These are phyloP conservation scores for Komagataella kurtzmanii DNA, from an alignment of 805 yeast species.

Conservation along the genomic window DNA sequence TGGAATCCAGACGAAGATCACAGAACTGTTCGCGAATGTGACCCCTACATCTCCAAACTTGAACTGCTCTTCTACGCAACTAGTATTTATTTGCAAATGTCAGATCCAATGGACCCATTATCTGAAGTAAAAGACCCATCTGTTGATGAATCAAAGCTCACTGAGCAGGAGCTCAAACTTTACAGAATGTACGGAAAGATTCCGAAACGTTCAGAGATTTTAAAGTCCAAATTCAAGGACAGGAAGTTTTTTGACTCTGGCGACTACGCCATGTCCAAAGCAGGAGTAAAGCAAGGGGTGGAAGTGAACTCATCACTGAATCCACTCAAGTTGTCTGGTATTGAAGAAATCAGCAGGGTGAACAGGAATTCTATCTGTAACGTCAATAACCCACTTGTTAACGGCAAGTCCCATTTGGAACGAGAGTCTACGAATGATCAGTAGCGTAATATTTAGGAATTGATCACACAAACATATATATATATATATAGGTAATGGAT, in stretches of 20 bases:
- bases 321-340: conserved; percentile 34
- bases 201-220: conserved; percentile 68
- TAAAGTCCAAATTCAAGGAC: conserved; percentile 67
- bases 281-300: conserved; percentile 27
- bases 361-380: conserved; percentile 47
- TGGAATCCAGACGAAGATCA: background rate
- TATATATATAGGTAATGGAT: conserved; percentile 3
- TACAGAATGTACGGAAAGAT: conserved; percentile 75
- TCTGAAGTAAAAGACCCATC: conserved; percentile 14
- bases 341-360: conserved; percentile 46
- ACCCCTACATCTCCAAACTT: background rate
- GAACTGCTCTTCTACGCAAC: background rate
- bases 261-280: conserved; percentile 78
- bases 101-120: background rate
- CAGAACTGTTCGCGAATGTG: background rate
- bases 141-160: conserved; percentile 41
- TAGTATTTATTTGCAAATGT: background rate
- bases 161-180: conserved; percentile 71
- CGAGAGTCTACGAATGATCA: conserved; percentile 30
- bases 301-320: conserved; percentile 12
- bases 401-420: conserved; percentile 41
- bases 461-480: conserved; percentile 7
- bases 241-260: conserved; percentile 91
- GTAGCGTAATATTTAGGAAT: conserved; percentile 8
- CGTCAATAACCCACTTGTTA: conserved; percentile 15